phyloP scores from a whole-genome alignment of 306 rosid species.

The Fragaria ananassa region DNA sequence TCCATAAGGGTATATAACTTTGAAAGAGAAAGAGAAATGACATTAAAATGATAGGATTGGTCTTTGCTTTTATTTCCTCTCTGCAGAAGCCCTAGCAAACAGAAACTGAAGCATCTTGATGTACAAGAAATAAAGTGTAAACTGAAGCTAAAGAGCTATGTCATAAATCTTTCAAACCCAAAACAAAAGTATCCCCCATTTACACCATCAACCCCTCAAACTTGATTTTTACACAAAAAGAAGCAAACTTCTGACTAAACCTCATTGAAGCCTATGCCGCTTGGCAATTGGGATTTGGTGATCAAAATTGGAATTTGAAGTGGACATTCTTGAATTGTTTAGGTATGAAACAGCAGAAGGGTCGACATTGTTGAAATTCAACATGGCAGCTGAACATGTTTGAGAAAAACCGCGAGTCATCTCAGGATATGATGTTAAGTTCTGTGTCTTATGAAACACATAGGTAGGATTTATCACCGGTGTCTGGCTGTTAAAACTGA shows the following conservation, averaged over 20 bases:
- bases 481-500: background rate
- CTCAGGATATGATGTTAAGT: conserved; percentile 19
- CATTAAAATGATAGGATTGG: background rate
- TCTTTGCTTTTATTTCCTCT: conserved; percentile 2
- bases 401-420: conserved; percentile 31
- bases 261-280: conserved; percentile 49
- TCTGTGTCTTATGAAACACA: conserved; percentile 17
- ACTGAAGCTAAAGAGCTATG: conserved; percentile 23
- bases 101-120: conserved; percentile 6
- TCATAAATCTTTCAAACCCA: conserved; percentile 30
- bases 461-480: conserved; percentile 12
- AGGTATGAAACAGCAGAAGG: conserved; percentile 29
- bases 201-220: conserved; percentile 40
- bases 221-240: conserved; percentile 15
- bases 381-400: conserved; percentile 53
- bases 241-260: background rate
- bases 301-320: conserved; percentile 28
- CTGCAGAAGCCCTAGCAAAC: background rate
- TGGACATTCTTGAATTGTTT: conserved; percentile 24
- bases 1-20: background rate
- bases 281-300: conserved; percentile 31
- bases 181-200: conserved; percentile 37
- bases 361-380: conserved; percentile 36
- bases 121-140: background rate
- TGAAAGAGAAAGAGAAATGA: background rate